Evolutionary conservation across 2,329 filamentous ascomycete species (phyloP).

Genomic region (Stagonosporopsis rhizophila): DNA sequence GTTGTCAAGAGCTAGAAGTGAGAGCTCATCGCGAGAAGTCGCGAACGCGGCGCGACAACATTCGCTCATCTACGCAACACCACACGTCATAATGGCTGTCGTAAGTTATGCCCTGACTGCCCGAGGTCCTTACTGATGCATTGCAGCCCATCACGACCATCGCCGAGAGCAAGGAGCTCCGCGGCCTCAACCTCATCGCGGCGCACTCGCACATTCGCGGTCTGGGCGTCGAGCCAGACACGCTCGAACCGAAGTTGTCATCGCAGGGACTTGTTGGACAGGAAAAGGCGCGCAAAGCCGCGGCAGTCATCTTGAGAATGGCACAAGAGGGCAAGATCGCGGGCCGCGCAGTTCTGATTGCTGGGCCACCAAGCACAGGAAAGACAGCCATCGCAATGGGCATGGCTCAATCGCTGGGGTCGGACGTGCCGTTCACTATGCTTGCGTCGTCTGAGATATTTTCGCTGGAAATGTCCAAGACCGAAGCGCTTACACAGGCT

Average conservation of each 20-base stretch:
- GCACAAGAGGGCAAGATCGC: constrained; percentile 99
- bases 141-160: constrained; percentile 73
- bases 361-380: constrained; percentile 93
- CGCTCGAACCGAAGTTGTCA: constrained; percentile 80
- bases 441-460: constrained; percentile 97
- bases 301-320: constrained; percentile 97
- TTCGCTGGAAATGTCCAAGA: constrained; percentile 99
- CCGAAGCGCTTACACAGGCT: constrained; percentile 96
- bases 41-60: constrained; percentile 14
- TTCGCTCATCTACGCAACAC: constrained; percentile 2
- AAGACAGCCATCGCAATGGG: constrained; percentile 99
- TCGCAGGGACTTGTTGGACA: constrained; percentile 96
- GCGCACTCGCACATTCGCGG: constrained; percentile 98
- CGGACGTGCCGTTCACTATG: constrained; percentile 96
- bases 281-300: constrained; percentile 94
- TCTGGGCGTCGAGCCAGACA: constrained; percentile 89
- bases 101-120: constrained; percentile 27
- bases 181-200: constrained; percentile 95
- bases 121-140: constrained; percentile 20
- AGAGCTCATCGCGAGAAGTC: constrained; percentile 14
- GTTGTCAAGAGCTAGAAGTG: constrained; percentile 8
- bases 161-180: constrained; percentile 93
- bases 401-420: constrained; percentile 93
- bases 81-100: constrained; percentile 39
- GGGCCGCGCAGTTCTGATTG: constrained; percentile 90